These are phyloP conservation scores for Linderina pennispora DNA, from an alignment of 192 early-diverging fungal species.

Conservation along the genomic window DNA sequence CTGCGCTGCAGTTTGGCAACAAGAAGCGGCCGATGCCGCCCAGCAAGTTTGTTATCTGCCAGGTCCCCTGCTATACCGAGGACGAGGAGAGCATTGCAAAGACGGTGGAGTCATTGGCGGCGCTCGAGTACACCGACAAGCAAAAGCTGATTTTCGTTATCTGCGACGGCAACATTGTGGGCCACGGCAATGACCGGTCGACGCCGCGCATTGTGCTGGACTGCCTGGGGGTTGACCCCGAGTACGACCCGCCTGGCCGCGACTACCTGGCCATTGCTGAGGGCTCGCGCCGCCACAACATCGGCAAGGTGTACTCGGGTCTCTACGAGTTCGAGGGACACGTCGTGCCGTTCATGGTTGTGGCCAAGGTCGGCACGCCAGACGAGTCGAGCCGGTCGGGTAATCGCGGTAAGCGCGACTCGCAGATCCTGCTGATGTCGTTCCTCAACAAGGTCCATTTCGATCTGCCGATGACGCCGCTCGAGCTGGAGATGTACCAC, in stretches of 20 bases:
- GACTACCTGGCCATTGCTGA: constrained; percentile 87
- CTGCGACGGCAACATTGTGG: constrained; percentile 90
- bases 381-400: constrained; percentile 81
- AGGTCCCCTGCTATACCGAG: constrained; percentile 97
- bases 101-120: constrained; percentile 77
- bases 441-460: constrained; percentile 96
- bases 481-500: constrained; percentile 96
- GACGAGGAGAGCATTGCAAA: constrained; percentile 79
- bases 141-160: constrained; percentile 87
- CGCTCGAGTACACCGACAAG: constrained; percentile 78
- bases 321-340: constrained; percentile 87
- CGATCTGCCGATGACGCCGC: constrained; percentile 82
- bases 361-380: constrained; percentile 91
- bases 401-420: constrained; percentile 98
- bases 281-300: constrained; percentile 87
- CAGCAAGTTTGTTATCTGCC: constrained; percentile 93
- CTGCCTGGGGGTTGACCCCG: constrained; percentile 81
- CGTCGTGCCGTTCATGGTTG: constrained; percentile 90
- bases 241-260: constrained; percentile 66
- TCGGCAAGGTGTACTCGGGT: constrained; percentile 95
- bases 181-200: constrained; percentile 92
- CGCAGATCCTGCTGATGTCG: constrained; percentile 92
- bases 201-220: constrained; percentile 97
- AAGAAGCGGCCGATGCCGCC: constrained; percentile 71
- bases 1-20: constrained; percentile 67